Percentiles rank a stretch among this genome's conserved stretches.
Conservation (phyloP, 1,284 basidiomycete genomes). For the Boletus sp. region DNA sequence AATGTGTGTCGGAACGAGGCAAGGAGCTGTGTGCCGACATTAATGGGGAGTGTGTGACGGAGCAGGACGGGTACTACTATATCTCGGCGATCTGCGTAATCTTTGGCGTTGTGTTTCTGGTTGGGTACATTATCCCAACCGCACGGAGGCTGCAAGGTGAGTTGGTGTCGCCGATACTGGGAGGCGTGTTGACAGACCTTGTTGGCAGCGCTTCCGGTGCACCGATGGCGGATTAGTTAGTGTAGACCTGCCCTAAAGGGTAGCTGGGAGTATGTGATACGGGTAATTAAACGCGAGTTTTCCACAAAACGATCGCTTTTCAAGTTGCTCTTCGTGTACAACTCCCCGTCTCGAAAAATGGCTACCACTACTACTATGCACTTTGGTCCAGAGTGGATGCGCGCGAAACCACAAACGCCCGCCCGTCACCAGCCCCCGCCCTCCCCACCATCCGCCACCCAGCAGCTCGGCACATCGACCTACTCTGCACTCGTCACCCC, state of each 20-base stretch:
- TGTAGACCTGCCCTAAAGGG: slow-evolving; percentile 32
- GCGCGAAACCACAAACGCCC: slow-evolving; percentile 61
- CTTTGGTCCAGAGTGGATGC: slow-evolving; percentile 89
- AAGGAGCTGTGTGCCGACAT: slow-evolving; percentile 75
- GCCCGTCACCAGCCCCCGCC: slow-evolving; percentile 51
- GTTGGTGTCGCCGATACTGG: slow-evolving; percentile 30
- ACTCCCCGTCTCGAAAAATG: slow-evolving; percentile 47
- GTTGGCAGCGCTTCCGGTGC: slow-evolving; percentile 37
- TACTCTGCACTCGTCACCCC: slow-evolving; percentile 78
- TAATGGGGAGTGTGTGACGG: slow-evolving; percentile 77
- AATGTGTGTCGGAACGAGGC: slow-evolving; percentile 89
- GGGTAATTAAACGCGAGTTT: slow-evolving; percentile 26
- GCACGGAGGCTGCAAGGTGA: slow-evolving; percentile 82
- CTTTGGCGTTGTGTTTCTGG: slow-evolving; percentile 69
- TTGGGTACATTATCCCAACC: slow-evolving; percentile 81
- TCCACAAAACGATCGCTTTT: slow-evolving; percentile 20
- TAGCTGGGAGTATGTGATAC: slow-evolving; percentile 7
- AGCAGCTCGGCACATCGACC: slow-evolving; percentile 56
- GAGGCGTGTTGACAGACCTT: slow-evolving; percentile 2
- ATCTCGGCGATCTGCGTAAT: slow-evolving; percentile 78
- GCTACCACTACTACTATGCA: slow-evolving; percentile 67
- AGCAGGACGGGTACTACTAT: slow-evolving; percentile 91
- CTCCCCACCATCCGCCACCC: slow-evolving; percentile 52
- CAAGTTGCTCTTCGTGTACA: slow-evolving; percentile 14
- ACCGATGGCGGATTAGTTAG: slow-evolving; percentile 31